phyloP scores from a whole-genome alignment of 495 filamentous ascomycete species.

The Aspergillus hancockii region DNA sequence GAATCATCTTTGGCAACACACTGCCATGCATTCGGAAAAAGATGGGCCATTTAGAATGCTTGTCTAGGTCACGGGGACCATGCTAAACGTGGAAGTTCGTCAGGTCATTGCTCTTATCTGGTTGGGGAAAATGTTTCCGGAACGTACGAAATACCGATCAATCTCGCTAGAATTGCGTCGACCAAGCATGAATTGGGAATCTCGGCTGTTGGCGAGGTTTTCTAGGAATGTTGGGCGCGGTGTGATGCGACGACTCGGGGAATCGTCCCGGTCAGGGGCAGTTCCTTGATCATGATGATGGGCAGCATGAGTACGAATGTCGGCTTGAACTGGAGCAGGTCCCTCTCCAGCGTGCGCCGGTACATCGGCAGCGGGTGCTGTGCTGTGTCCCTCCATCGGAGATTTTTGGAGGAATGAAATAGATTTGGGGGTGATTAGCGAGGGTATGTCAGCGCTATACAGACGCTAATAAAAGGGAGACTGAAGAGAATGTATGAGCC shows the following conservation, averaged over 20 bases:
- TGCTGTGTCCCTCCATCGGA: constrained; percentile 14
- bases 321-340: constrained; percentile 32
- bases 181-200: constrained; percentile 38
- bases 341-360: constrained; percentile 22
- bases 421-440: neutral
- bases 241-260: constrained; percentile 26
- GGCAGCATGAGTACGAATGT: constrained; percentile 21
- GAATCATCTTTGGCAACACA: constrained; percentile 76
- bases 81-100: constrained; percentile 30
- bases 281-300: constrained; percentile 22
- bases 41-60: constrained; percentile 80
- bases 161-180: constrained; percentile 39
- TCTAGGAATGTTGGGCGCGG: constrained; percentile 43
- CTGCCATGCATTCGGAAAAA: constrained; percentile 80
- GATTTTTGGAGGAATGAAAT: neutral
- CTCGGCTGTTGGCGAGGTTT: constrained; percentile 37
- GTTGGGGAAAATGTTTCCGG: neutral
- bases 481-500: neutral
- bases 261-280: constrained; percentile 28
- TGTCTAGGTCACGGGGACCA: constrained; percentile 66
- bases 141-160: constrained; percentile 48
- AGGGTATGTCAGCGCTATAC: neutral
- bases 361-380: constrained; percentile 18
- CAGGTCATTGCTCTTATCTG: constrained; percentile 2
- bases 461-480: neutral